Conservation (phyloP, 164 flowering plant species). For the Litsea cubeba region DNA sequence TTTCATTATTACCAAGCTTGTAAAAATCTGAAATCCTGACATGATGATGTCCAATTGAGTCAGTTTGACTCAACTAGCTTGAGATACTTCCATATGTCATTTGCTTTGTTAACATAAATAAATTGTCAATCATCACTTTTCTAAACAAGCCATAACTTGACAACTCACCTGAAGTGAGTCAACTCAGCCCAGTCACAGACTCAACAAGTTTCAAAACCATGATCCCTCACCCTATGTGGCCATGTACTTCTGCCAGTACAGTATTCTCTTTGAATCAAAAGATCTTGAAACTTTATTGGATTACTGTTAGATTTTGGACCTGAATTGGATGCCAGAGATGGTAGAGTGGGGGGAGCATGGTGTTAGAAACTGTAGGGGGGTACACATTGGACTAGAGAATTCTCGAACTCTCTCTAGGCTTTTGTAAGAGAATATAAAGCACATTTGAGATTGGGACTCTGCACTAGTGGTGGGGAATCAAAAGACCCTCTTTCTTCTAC, state of each 20-base stretch:
- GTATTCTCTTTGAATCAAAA: background rate
- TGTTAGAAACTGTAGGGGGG: no score
- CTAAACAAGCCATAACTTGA: background rate
- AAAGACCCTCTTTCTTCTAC: constrained; percentile 1
- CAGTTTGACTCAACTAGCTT: no score
- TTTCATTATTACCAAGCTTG: no score
- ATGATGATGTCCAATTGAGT: no score
- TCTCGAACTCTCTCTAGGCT: background rate
- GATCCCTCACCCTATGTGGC: no score
- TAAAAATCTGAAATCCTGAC: no score
- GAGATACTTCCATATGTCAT: no score
- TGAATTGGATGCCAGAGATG: background rate
- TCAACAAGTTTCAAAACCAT: background rate
- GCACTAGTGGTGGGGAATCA: constrained; percentile 5
- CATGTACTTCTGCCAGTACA: background rate
- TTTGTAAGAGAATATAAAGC: background rate
- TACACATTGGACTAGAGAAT: no score
- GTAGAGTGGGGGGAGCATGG: no score
- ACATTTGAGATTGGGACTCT: constrained; percentile 3
- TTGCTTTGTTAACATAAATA: no score
- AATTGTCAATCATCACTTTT: no score
- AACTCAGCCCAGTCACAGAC: background rate
- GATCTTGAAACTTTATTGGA: background rate
- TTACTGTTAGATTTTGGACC: background rate
- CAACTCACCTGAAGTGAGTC: background rate